Percentiles rank a stretch among this genome's conserved stretches.
Conservation (phyloP, 257 asterid genomes). For the Paulownia fortunei region DNA sequence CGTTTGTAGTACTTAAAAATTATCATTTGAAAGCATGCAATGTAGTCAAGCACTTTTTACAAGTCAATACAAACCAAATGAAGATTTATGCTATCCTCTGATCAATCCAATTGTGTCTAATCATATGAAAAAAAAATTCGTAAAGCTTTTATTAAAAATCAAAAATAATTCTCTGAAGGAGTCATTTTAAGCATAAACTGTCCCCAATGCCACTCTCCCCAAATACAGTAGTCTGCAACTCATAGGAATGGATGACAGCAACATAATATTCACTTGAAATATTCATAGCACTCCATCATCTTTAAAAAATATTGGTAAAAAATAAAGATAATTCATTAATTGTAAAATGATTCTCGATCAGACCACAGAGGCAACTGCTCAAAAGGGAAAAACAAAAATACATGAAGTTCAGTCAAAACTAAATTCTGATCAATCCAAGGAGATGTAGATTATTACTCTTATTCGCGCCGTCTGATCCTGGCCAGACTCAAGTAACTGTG, state of each 20-base stretch:
- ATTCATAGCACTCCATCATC: neutral
- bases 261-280: neutral
- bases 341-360: conserved; percentile 8
- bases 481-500: conserved; percentile 77
- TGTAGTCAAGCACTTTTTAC: neutral
- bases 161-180: neutral
- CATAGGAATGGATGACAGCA: neutral
- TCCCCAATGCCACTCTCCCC: neutral
- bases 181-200: neutral
- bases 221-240: neutral
- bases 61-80: neutral
- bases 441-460: conserved; percentile 53
- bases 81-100: neutral
- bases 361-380: conserved; percentile 1
- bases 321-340: neutral
- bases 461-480: conserved; percentile 78
- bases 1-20: neutral
- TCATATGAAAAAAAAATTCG: neutral
- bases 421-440: neutral
- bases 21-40: conserved; percentile 9
- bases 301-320: neutral
- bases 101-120: neutral
- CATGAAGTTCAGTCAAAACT: neutral
- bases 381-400: neutral
- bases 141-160: neutral